Conservation (phyloP, 495 filamentous ascomycete species). For the Xylaria grammica region DNA sequence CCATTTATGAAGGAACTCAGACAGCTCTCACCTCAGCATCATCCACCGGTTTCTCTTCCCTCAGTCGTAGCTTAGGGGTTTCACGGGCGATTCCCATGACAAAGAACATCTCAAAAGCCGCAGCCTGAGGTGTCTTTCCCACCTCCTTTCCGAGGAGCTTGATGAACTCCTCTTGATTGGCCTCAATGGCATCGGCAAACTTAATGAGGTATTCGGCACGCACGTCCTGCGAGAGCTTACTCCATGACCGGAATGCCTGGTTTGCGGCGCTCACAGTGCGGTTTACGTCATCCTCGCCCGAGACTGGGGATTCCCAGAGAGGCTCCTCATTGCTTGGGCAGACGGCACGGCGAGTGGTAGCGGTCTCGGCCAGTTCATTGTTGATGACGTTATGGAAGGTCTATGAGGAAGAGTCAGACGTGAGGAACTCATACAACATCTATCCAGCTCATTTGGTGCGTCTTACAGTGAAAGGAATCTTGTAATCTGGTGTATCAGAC, state of each 20-base stretch:
- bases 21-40: neutral
- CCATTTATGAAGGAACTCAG: no score
- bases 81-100: neutral
- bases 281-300: conserved; percentile 57
- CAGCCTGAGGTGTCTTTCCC: conserved; percentile 54
- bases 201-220: conserved; percentile 50
- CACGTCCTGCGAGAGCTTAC: conserved; percentile 54
- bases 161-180: conserved; percentile 51
- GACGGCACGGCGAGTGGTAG: conserved; percentile 47
- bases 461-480: no score
- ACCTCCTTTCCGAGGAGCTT: conserved; percentile 59
- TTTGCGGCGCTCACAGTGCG: conserved; percentile 54
- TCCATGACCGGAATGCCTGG: conserved; percentile 58
- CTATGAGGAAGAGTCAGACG: neutral
- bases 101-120: conserved; percentile 3
- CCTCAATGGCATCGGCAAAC: conserved; percentile 53
- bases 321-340: conserved; percentile 57
- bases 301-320: conserved; percentile 51
- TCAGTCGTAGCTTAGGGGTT: neutral
- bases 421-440: no score
- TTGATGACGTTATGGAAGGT: conserved; percentile 52
- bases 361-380: conserved; percentile 43
- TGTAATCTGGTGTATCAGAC: no score
- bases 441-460: no score
- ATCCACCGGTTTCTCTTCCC: conserved; percentile 14